phyloP scores from a whole-genome alignment of 345 rosid species.

The Ailanthus altissimus region DNA sequence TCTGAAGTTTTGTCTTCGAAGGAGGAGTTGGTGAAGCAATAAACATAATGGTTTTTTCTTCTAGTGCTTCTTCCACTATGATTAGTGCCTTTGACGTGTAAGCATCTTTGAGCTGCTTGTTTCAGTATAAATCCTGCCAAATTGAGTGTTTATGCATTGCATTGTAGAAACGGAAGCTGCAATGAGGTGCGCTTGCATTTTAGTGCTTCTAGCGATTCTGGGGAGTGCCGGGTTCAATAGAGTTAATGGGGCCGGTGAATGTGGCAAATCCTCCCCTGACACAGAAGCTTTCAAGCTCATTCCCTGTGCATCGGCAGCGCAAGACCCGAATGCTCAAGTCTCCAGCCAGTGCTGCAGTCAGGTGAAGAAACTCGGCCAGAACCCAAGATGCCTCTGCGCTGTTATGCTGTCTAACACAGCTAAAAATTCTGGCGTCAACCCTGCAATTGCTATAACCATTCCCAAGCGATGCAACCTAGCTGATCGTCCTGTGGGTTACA shows the following conservation, averaged over 20 bases:
- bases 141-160: conserved; percentile 28
- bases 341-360: conserved; percentile 67
- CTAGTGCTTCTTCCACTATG: conserved; percentile 69
- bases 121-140: conserved; percentile 45
- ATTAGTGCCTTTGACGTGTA: conserved; percentile 36
- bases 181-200: conserved; percentile 40
- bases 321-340: conserved; percentile 50
- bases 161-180: conserved; percentile 41
- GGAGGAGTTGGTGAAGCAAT: conserved; percentile 52
- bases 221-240: conserved; percentile 34
- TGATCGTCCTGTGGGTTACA: conserved; percentile 78
- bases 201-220: conserved; percentile 41
- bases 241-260: conserved; percentile 78
- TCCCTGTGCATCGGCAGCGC: conserved; percentile 78
- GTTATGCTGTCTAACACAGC: conserved; percentile 88
- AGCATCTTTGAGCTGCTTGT: conserved; percentile 23
- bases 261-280: conserved; percentile 74
- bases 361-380: conserved; percentile 70
- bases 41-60: conserved; percentile 30
- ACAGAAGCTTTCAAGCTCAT: conserved; percentile 82
- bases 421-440: conserved; percentile 66
- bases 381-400: conserved; percentile 78
- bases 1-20: conserved; percentile 17
- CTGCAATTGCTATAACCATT: conserved; percentile 74
- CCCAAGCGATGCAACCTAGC: conserved; percentile 85